A percentile compares a stretch with the other conserved stretches of the same genome.
These are phyloP conservation scores for Chlorella ohadii DNA, from an alignment of 139 green algal genomes.

Conservation along the genomic window DNA sequence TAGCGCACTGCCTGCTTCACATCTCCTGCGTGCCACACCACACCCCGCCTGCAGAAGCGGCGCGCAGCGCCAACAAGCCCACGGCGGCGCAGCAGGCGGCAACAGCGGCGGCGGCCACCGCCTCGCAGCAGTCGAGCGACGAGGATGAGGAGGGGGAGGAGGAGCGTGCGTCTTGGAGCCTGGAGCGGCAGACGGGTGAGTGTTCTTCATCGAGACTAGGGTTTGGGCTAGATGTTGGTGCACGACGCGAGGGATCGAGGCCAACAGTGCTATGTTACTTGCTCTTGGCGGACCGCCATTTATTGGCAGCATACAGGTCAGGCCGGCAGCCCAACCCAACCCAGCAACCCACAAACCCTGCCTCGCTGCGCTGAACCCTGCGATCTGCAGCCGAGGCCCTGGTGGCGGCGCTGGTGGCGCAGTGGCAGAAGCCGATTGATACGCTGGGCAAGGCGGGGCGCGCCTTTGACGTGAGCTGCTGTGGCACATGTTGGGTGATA, in stretches of 20 bases:
- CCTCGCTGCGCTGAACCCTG: too few species aligned
- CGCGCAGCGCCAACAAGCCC: constrained; percentile 16
- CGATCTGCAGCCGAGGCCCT: constrained; percentile 59
- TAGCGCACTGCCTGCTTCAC: background rate
- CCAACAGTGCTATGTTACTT: too few species aligned
- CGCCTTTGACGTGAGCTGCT: constrained; percentile 80
- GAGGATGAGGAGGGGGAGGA: constrained; percentile 46
- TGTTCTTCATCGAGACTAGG: too few species aligned
- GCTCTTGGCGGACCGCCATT: too few species aligned
- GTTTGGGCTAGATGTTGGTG: too few species aligned
- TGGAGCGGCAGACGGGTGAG: constrained; percentile 51
- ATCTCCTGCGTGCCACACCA: too few species aligned
- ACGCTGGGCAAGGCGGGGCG: constrained; percentile 71
- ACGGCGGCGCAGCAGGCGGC: background rate
- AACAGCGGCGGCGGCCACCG: background rate
- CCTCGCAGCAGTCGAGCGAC: constrained; percentile 3
- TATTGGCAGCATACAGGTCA: too few species aligned
- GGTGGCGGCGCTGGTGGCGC: constrained; percentile 44
- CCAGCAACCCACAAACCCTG: too few species aligned
- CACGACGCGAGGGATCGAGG: too few species aligned
- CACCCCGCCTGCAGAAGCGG: constrained; percentile 2
- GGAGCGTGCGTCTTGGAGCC: constrained; percentile 45
- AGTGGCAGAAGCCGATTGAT: constrained; percentile 72
- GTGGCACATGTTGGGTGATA: too few species aligned
- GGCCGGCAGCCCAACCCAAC: too few species aligned